Evolutionary conservation across 352 stramenopile genomes (phyloP).

Genomic region (Globisporangium lucens): DNA sequence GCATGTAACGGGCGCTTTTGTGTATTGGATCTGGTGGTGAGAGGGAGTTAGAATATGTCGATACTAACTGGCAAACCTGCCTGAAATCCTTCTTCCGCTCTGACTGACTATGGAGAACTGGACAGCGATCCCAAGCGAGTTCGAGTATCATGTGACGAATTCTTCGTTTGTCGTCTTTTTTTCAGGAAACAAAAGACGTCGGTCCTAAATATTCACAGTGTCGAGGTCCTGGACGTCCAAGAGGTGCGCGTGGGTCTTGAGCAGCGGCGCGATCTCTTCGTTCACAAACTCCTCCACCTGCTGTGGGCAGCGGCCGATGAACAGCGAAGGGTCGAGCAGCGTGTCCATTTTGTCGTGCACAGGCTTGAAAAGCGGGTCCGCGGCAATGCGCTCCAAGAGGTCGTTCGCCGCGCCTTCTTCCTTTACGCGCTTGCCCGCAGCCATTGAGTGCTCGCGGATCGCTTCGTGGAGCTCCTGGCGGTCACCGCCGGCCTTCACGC

Average conservation of each 20-base stretch:
- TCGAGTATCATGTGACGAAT: not conserved
- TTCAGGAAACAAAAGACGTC: not conserved
- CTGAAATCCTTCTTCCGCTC: not conserved
- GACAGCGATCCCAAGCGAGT: not conserved
- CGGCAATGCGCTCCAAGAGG: slow-evolving; percentile 95
- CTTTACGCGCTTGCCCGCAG: slow-evolving; percentile 96
- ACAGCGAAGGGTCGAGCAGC: slow-evolving; percentile 96
- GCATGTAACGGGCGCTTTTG: not conserved
- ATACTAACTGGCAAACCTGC: not conserved
- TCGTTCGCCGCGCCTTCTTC: slow-evolving; percentile 97
- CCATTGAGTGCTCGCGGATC: slow-evolving; percentile 99
- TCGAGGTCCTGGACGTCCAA: slow-evolving; percentile 93
- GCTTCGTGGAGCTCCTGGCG: slow-evolving; percentile 97
- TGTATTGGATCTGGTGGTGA: not conserved
- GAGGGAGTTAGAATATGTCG: not conserved
- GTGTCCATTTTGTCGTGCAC: slow-evolving; percentile 95
- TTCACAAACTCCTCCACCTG: slow-evolving; percentile 95
- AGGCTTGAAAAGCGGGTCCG: slow-evolving; percentile 92
- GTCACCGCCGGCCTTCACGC: slow-evolving; percentile 97
- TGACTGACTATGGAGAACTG: not conserved
- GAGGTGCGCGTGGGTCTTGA: slow-evolving; percentile 87
- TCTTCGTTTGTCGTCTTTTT: not conserved
- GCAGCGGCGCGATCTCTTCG: slow-evolving; percentile 93
- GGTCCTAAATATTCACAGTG: slow-evolving; percentile 94
- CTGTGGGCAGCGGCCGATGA: slow-evolving; percentile 96